These are phyloP conservation scores for Triticum monococcum DNA, from an alignment of 176 grass and related monocot species.

Conservation along the genomic window DNA sequence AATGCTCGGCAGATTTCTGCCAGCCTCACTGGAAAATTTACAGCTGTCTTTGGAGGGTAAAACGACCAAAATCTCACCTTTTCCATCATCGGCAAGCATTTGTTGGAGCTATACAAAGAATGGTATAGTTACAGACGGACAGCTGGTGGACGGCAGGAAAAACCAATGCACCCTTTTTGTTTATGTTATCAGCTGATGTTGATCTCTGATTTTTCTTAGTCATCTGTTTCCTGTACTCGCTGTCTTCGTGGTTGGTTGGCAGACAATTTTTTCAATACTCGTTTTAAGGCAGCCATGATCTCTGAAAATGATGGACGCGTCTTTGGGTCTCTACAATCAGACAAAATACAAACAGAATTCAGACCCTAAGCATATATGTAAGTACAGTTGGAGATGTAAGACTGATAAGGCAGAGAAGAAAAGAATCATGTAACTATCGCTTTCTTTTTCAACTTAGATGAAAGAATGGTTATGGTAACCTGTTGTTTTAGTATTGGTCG, in stretches of 20 bases:
- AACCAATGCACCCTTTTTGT: conserved; percentile 8
- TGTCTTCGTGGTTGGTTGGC: conserved; percentile 54
- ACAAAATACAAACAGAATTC: not conserved
- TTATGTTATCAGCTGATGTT: conserved; percentile 20
- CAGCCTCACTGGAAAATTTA: conserved; percentile 31
- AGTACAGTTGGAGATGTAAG: not conserved
- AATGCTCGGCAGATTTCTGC: not conserved
- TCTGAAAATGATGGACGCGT: conserved; percentile 84
- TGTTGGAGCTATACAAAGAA: conserved; percentile 58
- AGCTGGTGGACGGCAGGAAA: conserved; percentile 10
- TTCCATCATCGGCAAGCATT: conserved; percentile 17
- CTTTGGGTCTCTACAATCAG: conserved; percentile 70
- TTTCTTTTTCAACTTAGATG: not conserved
- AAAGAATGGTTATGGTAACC: not conserved
- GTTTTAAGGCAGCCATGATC: conserved; percentile 80
- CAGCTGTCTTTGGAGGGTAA: conserved; percentile 13
- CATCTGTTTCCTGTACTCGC: conserved; percentile 42
- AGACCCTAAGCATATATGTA: not conserved
- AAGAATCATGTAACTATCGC: not conserved
- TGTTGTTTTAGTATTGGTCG: not conserved
- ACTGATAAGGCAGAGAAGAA: not conserved
- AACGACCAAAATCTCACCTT: conserved; percentile 16
- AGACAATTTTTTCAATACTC: conserved; percentile 58
- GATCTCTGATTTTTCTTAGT: conserved; percentile 33
- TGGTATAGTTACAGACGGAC: conserved; percentile 50